Conservation (phyloP, 768 basidiomycete genomes). For the Rhodotorula kratochvilovae region DNA sequence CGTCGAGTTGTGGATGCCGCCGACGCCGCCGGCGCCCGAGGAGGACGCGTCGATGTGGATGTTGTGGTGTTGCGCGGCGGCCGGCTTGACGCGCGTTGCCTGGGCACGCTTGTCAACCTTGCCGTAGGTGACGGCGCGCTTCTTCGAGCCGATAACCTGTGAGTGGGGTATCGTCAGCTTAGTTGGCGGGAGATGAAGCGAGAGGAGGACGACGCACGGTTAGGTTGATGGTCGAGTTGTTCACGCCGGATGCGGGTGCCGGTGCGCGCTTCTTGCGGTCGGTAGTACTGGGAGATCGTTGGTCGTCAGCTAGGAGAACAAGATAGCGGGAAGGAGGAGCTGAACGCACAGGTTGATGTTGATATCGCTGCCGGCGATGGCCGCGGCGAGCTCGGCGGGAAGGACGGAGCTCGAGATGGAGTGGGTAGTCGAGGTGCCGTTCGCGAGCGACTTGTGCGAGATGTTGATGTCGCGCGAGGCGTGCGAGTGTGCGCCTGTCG, state of each 20-base stretch:
- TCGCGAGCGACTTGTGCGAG: slow-evolving; percentile 30
- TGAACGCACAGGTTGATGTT: slow-evolving; percentile 40
- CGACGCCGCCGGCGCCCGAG: slow-evolving; percentile 8
- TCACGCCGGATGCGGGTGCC: slow-evolving; percentile 8
- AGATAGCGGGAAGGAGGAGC: no score
- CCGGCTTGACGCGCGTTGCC: background rate
- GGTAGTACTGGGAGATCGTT: slow-evolving; percentile 4
- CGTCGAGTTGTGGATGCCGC: slow-evolving; percentile 38
- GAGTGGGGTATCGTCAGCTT: background rate
- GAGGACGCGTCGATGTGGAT: slow-evolving; percentile 38
- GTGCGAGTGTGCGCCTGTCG: background rate
- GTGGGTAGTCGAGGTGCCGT: slow-evolving; percentile 25
- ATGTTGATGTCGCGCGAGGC: slow-evolving; percentile 30
- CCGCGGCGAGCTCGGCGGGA: slow-evolving; percentile 16
- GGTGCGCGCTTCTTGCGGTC: slow-evolving; percentile 28
- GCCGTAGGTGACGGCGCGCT: background rate
- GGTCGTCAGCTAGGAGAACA: background rate
- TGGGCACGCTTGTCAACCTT: background rate
- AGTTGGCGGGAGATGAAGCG: no score
- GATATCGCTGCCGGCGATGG: slow-evolving; percentile 32
- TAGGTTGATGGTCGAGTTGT: slow-evolving; percentile 42
- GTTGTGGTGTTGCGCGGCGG: slow-evolving; percentile 32
- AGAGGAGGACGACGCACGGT: slow-evolving; percentile 17
- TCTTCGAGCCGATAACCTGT: slow-evolving; percentile 11
- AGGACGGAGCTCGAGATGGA: slow-evolving; percentile 23